Evolutionary conservation across 257 asterid genomes (phyloP), one percentile per base, ranked within the genome.

Genomic region (Solanum tarapatanum): DNA sequence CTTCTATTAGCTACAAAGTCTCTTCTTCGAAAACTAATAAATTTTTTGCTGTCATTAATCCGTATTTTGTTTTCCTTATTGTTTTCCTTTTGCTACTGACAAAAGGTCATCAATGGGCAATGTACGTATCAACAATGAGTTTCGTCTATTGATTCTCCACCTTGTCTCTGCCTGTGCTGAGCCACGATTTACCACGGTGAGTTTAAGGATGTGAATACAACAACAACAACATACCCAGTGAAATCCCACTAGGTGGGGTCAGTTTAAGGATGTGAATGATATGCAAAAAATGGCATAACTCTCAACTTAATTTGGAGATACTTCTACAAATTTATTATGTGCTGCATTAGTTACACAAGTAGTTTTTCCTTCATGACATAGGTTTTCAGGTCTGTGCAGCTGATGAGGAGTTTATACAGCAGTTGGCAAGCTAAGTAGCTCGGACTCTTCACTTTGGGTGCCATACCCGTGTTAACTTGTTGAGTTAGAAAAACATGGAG

Each of bases 31-130:
- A 1, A 45, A 4, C 55, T 45, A 45, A 45, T 45, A 45, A 45
- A 0, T 0, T 0, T 0, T 45, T 45, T 45, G 19, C 0, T 45
- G 55, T 13, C 55, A 45, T 45, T 12, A 45, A 45, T 45, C 39
- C 8, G 9, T 36, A 36, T 37, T 7, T 8, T 37, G 11, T 37
- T 37, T 37, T 37, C 41, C 9, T 37, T 36, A 36, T 36, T 36
- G 32, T 33, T 3, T 33, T 33, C 55, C 55, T 45, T 12, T 0
- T 4, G 55, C 55, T 12, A 43, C 1, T 43, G 51, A 43, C 51
- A 43, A 2, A 0, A 43, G 51, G 1, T 58, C 26, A 58, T 58
- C 0, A 23, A 0, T 58, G 66, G 66, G 11, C 4, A 23, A 58
- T 58, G 66, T 58, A 21, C 24, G n/a, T 8, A 58, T 58, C 68